These are phyloP conservation scores for Microsporum ferrugineum DNA, from an alignment of 2,329 filamentous ascomycete species.

Conservation along the genomic window DNA sequence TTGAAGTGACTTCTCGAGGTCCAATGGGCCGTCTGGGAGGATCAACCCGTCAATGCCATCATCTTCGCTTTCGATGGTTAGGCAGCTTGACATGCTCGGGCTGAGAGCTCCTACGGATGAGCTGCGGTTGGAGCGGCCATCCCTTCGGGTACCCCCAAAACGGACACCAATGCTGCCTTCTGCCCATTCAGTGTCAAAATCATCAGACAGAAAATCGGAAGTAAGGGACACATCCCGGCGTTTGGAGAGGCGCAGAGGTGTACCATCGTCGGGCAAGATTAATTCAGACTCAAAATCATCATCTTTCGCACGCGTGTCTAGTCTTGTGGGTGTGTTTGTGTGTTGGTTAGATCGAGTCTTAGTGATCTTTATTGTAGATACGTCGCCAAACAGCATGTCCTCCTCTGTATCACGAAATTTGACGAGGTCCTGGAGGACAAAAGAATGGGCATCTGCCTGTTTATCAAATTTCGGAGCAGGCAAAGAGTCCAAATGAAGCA, in stretches of 20 bases:
- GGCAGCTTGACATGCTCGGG: slow-evolving; percentile 81
- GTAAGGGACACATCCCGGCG: slow-evolving; percentile 53
- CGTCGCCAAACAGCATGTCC: slow-evolving; percentile 51
- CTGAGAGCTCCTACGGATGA: slow-evolving; percentile 83
- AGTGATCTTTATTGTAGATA: slow-evolving; percentile 56
- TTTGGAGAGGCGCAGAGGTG: slow-evolving; percentile 49
- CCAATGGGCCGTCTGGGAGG: slow-evolving; percentile 68
- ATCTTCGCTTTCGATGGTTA: slow-evolving; percentile 86
- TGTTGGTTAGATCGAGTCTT: slow-evolving; percentile 40
- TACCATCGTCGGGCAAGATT: slow-evolving; percentile 56
- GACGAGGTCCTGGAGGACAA: slow-evolving; percentile 41
- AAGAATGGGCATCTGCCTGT: background rate
- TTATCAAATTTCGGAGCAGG: background rate
- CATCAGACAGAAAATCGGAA: slow-evolving; percentile 53
- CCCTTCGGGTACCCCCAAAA: slow-evolving; percentile 73
- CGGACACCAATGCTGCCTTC: slow-evolving; percentile 87
- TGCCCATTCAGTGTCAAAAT: slow-evolving; percentile 74
- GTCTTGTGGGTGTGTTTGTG: slow-evolving; percentile 34
- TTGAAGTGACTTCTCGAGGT: slow-evolving; percentile 68
- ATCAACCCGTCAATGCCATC: slow-evolving; percentile 84
- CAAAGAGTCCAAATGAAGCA: slow-evolving; percentile 53
- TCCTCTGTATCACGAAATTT: slow-evolving; percentile 52
- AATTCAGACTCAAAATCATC: slow-evolving; percentile 65
- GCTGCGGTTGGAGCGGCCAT: slow-evolving; percentile 67
- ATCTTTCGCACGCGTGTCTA: slow-evolving; percentile 32